A percentile compares a stretch with the other conserved stretches of the same genome.
These are phyloP conservation scores for Penicillium longicatenatum DNA, from an alignment of 495 filamentous ascomycete species.

Conservation along the genomic window DNA sequence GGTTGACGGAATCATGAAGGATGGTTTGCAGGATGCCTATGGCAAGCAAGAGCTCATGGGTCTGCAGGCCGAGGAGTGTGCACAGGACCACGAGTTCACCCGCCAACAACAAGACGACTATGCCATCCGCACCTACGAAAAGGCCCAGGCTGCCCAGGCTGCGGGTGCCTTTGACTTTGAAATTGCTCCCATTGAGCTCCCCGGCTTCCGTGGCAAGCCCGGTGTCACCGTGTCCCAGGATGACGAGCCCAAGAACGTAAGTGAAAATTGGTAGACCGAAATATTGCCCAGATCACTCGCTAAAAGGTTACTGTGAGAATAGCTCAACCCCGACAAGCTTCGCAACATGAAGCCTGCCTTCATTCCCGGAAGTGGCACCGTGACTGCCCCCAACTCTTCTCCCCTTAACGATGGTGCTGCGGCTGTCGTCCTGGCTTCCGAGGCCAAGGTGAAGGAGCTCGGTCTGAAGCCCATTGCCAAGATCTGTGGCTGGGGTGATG, in stretches of 20 bases:
- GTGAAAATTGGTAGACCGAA: conserved; percentile 13
- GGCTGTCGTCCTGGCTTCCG: conserved; percentile 87
- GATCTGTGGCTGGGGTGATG: conserved; percentile 96
- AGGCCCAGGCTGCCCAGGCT: conserved; percentile 82
- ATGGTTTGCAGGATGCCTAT: conserved; percentile 91
- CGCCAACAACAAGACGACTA: conserved; percentile 90
- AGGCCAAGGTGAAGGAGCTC: conserved; percentile 84
- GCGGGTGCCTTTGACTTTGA: conserved; percentile 77
- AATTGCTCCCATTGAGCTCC: conserved; percentile 87
- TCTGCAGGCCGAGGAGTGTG: conserved; percentile 87
- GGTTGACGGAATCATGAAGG: conserved; percentile 87
- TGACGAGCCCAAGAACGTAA: conserved; percentile 91
- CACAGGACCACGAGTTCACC: conserved; percentile 75
- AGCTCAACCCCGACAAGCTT: conserved; percentile 91
- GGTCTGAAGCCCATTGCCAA: conserved; percentile 88
- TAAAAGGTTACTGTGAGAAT: conserved; percentile 21
- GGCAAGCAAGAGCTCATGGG: conserved; percentile 93
- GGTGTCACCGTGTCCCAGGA: conserved; percentile 77
- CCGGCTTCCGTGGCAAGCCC: conserved; percentile 87
- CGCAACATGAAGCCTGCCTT: conserved; percentile 83
- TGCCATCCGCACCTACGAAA: conserved; percentile 88
- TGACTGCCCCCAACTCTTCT: conserved; percentile 97
- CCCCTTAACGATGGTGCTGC: conserved; percentile 93
- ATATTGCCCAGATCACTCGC: not conserved
- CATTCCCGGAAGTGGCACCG: conserved; percentile 75